Conservation (phyloP, 2,329 filamentous ascomycete species). For the Seiridium unicorne region DNA sequence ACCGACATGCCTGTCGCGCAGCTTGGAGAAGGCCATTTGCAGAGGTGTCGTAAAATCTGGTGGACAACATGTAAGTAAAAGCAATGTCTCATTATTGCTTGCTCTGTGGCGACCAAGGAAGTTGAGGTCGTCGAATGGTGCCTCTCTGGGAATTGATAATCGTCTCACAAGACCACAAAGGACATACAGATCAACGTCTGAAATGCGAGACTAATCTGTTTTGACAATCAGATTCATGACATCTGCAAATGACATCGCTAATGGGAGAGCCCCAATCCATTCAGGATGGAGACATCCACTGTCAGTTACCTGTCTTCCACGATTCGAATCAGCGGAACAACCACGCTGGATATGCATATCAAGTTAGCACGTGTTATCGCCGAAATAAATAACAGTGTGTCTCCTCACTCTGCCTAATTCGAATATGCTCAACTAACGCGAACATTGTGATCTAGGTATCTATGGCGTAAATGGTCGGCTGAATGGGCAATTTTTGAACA, state of each 20-base stretch:
- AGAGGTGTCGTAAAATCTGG: slow-evolving; percentile 49
- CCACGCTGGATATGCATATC: slow-evolving; percentile 31
- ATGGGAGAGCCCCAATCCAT: slow-evolving; percentile 51
- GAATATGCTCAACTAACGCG: not conserved
- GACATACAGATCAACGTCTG: too few relatives aligned
- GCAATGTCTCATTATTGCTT: too few relatives aligned
- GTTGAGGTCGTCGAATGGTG: too few relatives aligned
- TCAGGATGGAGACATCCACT: slow-evolving; percentile 48
- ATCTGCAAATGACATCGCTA: slow-evolving; percentile 51
- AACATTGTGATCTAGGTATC: slow-evolving; percentile 17
- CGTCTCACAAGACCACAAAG: too few relatives aligned
- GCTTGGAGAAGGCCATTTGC: slow-evolving; percentile 36
- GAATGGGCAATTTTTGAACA: slow-evolving; percentile 27
- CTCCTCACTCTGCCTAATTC: fast-evolving
- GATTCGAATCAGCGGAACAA: slow-evolving; percentile 22
- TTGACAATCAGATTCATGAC: slow-evolving; percentile 30
- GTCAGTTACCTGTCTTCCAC: slow-evolving; percentile 30
- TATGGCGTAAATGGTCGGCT: slow-evolving; percentile 28
- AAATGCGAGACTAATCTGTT: too few relatives aligned
- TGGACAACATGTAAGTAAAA: slow-evolving; percentile 45
- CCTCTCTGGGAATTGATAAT: too few relatives aligned
- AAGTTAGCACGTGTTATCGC: slow-evolving; percentile 27
- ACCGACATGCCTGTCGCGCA: slow-evolving; percentile 45
- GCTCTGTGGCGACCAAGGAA: too few relatives aligned
- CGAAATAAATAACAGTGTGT: slow-evolving; percentile 27